Conservation (phyloP, 1,284 basidiomycete species). For the Lentinus polychrous region DNA sequence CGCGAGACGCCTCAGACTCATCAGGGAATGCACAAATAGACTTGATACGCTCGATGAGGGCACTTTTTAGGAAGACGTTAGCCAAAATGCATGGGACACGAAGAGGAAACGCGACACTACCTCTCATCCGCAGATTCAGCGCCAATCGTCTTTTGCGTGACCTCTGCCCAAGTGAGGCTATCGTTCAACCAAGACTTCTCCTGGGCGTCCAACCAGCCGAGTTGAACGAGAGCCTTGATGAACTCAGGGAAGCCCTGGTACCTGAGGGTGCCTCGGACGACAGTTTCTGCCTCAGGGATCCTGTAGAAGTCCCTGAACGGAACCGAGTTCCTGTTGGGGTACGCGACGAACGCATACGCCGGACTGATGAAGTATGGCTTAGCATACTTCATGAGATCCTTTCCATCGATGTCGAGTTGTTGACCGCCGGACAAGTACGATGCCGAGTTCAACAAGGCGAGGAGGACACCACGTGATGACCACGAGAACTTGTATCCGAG, state of each 20-base stretch:
- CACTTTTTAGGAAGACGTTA: slow-evolving; percentile 24
- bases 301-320: slow-evolving; percentile 84
- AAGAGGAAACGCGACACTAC: slow-evolving; percentile 33
- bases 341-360: slow-evolving; percentile 93
- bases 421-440: slow-evolving; percentile 72
- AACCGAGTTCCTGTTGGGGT: slow-evolving; percentile 95
- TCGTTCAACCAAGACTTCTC: slow-evolving; percentile 77
- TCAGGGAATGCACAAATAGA: slow-evolving; percentile 67
- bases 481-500: slow-evolving; percentile 99
- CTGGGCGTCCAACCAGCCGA: slow-evolving; percentile 82
- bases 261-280: slow-evolving; percentile 89
- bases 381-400: slow-evolving; percentile 82
- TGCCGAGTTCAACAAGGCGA: slow-evolving; percentile 91
- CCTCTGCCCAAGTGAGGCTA: slow-evolving; percentile 75
- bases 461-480: slow-evolving; percentile 94
- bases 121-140: slow-evolving; percentile 66
- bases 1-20: slow-evolving; percentile 62
- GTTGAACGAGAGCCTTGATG: slow-evolving; percentile 80
- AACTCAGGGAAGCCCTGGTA: slow-evolving; percentile 99
- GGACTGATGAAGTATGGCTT: slow-evolving; percentile 95
- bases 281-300: slow-evolving; percentile 91
- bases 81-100: slow-evolving; percentile 4
- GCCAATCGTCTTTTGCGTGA: slow-evolving; percentile 75
- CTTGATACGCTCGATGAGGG: slow-evolving; percentile 70
- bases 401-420: slow-evolving; percentile 56